A percentile compares a stretch with the other conserved stretches of the same genome.
These are phyloP conservation scores for Trichoderma sp. DNA, from an alignment of 2,329 filamentous ascomycete genomes.

Conservation along the genomic window DNA sequence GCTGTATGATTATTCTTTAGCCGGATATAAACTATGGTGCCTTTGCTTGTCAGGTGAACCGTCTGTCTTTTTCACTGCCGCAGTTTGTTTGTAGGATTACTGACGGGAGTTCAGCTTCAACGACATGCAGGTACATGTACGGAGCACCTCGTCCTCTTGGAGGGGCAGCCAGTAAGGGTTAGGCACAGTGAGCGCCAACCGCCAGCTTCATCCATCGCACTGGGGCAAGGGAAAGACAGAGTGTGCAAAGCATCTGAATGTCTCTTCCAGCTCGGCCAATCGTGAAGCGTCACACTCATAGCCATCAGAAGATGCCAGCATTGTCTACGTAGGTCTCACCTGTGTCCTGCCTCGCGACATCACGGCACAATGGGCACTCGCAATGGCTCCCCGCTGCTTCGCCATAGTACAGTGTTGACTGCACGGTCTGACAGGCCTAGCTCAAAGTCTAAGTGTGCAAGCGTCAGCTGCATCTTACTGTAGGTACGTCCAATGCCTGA, in stretches of 20 bases:
- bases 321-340: conserved; percentile 17
- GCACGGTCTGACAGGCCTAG: conserved; percentile 7
- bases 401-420: background rate
- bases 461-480: conserved; percentile 25
- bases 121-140: too few relatives aligned
- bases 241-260: conserved; percentile 4
- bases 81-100: too few relatives aligned
- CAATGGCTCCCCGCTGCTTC: background rate
- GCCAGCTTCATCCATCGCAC: background rate
- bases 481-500: background rate
- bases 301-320: background rate
- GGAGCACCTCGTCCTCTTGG: too few relatives aligned
- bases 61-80: too few relatives aligned
- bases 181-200: too few relatives aligned
- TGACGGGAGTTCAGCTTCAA: too few relatives aligned
- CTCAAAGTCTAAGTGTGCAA: conserved; percentile 4
- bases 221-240: conserved; percentile 12
- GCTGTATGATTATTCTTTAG: background rate
- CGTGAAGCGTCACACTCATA: background rate
- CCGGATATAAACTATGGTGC: too few relatives aligned
- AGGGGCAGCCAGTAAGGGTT: too few relatives aligned
- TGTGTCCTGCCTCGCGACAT: conserved; percentile 17
- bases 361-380: conserved; percentile 23
- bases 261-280: conserved; percentile 7
- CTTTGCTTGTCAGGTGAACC: too few relatives aligned